Conservation (phyloP, 2,329 filamentous ascomycete species). For the Penicillium corylophilum region DNA sequence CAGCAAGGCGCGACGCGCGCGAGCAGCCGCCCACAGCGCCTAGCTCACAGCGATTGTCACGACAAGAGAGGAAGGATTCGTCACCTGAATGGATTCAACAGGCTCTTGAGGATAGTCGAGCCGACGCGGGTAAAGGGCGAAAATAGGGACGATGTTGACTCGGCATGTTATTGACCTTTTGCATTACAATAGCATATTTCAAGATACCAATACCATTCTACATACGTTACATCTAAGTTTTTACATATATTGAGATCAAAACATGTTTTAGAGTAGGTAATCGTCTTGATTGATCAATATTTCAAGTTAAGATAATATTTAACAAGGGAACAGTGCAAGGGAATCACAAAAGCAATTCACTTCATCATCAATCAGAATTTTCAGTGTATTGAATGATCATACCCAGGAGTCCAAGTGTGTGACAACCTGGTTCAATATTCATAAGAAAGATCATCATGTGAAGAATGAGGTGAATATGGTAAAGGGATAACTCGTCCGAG, state of each 20-base stretch:
- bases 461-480: slow-evolving; percentile 16
- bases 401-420: slow-evolving; percentile 29
- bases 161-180: neutral
- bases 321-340: neutral
- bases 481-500: neutral
- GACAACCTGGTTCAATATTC: slow-evolving; percentile 32
- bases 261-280: neutral
- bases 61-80: slow-evolving; percentile 37
- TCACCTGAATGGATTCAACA: slow-evolving; percentile 30
- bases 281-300: neutral
- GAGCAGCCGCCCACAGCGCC: slow-evolving; percentile 43
- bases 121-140: slow-evolving; percentile 17
- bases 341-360: slow-evolving; percentile 2
- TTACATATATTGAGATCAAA: no score
- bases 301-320: neutral
- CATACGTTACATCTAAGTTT: neutral
- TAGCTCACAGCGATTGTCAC: slow-evolving; percentile 42
- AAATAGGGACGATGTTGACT: neutral
- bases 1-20: slow-evolving; percentile 65
- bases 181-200: neutral
- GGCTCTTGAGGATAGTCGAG: slow-evolving; percentile 33
- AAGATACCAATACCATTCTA: neutral
- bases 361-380: slow-evolving; percentile 38
- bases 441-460: slow-evolving; percentile 36
- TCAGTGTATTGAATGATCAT: slow-evolving; percentile 43